Base-by-base conservation (phyloP, 257 asterid species). In the Datura wrightii region DNA sequence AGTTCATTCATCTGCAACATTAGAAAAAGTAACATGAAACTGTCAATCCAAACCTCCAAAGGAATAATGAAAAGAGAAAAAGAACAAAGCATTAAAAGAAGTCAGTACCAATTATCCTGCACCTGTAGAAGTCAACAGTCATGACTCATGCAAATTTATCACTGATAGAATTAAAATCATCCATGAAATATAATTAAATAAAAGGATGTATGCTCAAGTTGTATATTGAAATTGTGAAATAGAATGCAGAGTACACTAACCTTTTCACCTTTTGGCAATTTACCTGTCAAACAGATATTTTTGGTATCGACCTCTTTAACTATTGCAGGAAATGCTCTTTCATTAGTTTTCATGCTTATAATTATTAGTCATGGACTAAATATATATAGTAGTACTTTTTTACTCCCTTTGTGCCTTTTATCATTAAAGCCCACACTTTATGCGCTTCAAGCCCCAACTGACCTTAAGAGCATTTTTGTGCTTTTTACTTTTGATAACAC, bases 1-100 rank as follows among this genome's bases (percentile, higher is more conserved):
- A 97, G 99, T 88, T 97, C 99, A 88, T 85, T 93, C 92, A 97
- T 95, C 99, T 97, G 94, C 90, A 89, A 67, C 34, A 78, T 82
- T 41, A 3, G 13, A 78, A 69, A 78, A 52, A 52, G 82, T 13
- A 76, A 76, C 62, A 76, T 0, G 2, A 31, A 24, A 8, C 80
- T 5, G 42, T 46, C 44, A 76, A 76, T 31, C 56, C 10, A 76
- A 76, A 24, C 82, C 44, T 76, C 82, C 82, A 74, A 31, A 31
- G 42, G 1, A 76, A 31, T 50, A 50, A 50, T 6, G 62, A 76
- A 50, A 31, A 76, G 82, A 76, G 82, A 76, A 72, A 41, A 72
- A 72, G 59, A 46, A 46, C 55, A 52, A 50, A 31, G 44, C 62
- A 31, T 76, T 31, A 76, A 76, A 74, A 50, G 62, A 76, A 76